phyloP scores from a whole-genome alignment of 2,329 filamentous ascomycete genomes.

The Setomelanomma holmii region DNA sequence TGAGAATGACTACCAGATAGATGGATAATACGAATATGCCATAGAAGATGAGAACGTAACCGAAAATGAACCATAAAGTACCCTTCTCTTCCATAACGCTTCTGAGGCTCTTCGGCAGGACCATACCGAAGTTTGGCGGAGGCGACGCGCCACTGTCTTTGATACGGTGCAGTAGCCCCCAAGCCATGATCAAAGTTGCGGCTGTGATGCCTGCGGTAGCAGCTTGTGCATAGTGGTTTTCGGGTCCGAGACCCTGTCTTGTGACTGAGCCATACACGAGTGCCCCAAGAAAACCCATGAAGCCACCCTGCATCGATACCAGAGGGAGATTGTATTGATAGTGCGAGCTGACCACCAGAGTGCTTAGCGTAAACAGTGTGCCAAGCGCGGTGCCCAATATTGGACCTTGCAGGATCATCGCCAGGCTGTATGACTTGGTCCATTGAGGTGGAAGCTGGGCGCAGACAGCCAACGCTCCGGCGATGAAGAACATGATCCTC shows the following conservation, averaged over 20 bases:
- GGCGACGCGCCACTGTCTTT: not conserved
- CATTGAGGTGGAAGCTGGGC: constrained; percentile 1
- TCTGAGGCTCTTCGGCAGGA: not conserved
- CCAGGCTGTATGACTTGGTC: not conserved
- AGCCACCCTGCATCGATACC: constrained; percentile 42
- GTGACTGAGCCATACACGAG: constrained; percentile 16
- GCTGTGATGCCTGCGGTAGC: constrained; percentile 5
- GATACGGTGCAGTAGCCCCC: constrained; percentile 7
- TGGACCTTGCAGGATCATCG: constrained; percentile 17
- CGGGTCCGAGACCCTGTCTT: constrained; percentile 3
- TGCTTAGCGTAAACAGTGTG: constrained; percentile 14
- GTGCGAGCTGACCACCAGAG: constrained; percentile 24
- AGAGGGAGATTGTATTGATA: constrained; percentile 36
- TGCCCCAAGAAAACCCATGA: constrained; percentile 21
- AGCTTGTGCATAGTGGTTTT: not conserved
- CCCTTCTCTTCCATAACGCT: constrained; percentile 2
- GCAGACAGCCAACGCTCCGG: not conserved
- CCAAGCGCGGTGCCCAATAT: constrained; percentile 25
- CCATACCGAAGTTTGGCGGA: not conserved
- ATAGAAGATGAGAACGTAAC: constrained; percentile 11
- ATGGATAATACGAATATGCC: constrained; percentile 18
- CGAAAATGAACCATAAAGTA: constrained; percentile 7
- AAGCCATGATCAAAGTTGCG: constrained; percentile 11
- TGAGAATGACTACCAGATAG: constrained; percentile 14
- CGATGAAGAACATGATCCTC: not conserved